Conservation (phyloP, 2,329 filamentous ascomycete genomes). For the Trichoderma sp. region DNA sequence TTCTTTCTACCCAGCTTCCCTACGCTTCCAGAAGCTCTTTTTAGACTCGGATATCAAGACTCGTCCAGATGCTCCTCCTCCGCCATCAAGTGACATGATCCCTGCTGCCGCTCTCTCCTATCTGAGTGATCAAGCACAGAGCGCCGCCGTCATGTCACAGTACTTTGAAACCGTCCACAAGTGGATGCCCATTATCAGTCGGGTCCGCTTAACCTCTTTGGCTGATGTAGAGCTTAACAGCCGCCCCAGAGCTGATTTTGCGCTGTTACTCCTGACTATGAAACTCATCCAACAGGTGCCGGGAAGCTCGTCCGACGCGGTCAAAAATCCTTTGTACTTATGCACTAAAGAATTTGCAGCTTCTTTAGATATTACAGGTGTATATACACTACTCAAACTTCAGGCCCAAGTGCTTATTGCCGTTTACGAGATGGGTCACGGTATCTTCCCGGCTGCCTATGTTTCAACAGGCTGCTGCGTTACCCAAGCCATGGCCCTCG, state of each 20-base stretch:
- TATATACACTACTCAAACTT: conserved; percentile 33
- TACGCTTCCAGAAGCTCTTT: conserved; percentile 25
- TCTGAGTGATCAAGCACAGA: conserved; percentile 5
- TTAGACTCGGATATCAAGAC: conserved; percentile 24
- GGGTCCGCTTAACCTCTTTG: conserved; percentile 9
- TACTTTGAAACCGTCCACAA: conserved; percentile 26
- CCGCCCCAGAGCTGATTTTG: conserved; percentile 21
- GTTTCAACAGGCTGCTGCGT: conserved; percentile 35
- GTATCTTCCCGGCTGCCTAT: conserved; percentile 39
- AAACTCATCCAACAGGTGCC: conserved; percentile 31
- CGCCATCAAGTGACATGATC: conserved; percentile 7
- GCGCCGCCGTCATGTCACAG: conserved; percentile 5
- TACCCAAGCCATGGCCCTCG: conserved; percentile 28
- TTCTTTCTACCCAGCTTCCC: conserved; percentile 1
- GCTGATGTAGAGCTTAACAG: not conserved
- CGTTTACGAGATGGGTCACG: conserved; percentile 40
- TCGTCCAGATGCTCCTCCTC: not conserved
- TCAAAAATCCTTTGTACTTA: conserved; percentile 24
- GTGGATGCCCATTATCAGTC: conserved; percentile 27
- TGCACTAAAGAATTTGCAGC: conserved; percentile 26
- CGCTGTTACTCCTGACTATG: conserved; percentile 32
- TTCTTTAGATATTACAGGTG: conserved; percentile 30
- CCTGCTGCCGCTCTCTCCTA: conserved; percentile 7
- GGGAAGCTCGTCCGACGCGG: conserved; percentile 1
- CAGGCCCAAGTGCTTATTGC: conserved; percentile 36